A percentile compares a stretch with the other conserved stretches of the same genome.
phyloP scores from a whole-genome alignment of 306 rosid genomes.

The Cyamopsis tetragonoloba region DNA sequence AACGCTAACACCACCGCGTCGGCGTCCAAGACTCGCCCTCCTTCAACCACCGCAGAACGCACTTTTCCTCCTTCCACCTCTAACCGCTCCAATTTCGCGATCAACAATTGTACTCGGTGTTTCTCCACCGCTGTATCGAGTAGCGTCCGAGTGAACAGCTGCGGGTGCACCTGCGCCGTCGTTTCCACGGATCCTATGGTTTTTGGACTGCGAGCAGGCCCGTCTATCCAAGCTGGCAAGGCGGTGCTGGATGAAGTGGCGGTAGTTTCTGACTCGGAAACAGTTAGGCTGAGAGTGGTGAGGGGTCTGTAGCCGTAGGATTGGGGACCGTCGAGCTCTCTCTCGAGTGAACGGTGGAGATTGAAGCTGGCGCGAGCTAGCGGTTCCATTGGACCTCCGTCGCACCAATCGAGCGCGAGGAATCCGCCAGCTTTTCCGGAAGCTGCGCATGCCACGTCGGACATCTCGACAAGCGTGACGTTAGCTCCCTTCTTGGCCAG shows the following conservation, averaged over 20 bases:
- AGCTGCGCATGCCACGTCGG: slow-evolving; percentile 80
- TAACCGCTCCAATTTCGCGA: slow-evolving; percentile 63
- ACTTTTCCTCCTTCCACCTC: slow-evolving; percentile 42
- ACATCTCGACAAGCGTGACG: slow-evolving; percentile 77
- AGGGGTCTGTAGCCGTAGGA: slow-evolving; percentile 84
- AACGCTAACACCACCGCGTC: slow-evolving; percentile 76
- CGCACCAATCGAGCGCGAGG: slow-evolving; percentile 97
- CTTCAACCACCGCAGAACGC: slow-evolving; percentile 54
- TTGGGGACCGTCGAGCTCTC: slow-evolving; percentile 61
- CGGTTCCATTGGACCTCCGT: slow-evolving; percentile 56
- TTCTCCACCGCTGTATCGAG: slow-evolving; percentile 56
- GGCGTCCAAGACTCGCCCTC: slow-evolving; percentile 49
- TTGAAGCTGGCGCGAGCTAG: slow-evolving; percentile 76
- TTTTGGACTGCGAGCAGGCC: slow-evolving; percentile 39
- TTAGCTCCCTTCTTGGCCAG: slow-evolving; percentile 74
- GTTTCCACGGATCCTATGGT: slow-evolving; percentile 62
- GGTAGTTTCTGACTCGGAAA: slow-evolving; percentile 36
- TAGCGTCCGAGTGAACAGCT: slow-evolving; percentile 55
- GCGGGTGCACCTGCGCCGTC: slow-evolving; percentile 91
- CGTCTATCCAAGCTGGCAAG: slow-evolving; percentile 68
- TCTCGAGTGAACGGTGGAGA: slow-evolving; percentile 76
- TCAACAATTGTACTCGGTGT: slow-evolving; percentile 59
- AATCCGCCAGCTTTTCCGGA: slow-evolving; percentile 94
- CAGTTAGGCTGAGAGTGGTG: slow-evolving; percentile 61
- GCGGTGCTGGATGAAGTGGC: slow-evolving; percentile 17